phyloP scores from a whole-genome alignment of 2,329 filamentous ascomycete genomes.

The Sporothrix curviconia region DNA sequence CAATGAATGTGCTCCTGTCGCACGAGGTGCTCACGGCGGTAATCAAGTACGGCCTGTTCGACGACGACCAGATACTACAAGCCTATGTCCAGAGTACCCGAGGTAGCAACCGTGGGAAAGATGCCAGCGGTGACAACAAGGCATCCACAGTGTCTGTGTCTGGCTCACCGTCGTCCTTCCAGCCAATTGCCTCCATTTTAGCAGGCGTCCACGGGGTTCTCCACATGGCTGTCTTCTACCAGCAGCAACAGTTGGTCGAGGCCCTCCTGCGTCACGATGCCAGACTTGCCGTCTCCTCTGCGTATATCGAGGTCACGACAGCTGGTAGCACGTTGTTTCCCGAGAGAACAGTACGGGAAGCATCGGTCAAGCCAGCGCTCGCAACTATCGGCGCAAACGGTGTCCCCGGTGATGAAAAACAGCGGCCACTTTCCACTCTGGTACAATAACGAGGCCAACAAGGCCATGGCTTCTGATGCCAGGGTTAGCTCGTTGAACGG shows the following conservation, averaged over 20 bases:
- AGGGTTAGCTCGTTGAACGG: too few species aligned
- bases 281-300: background rate
- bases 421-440: conserved; percentile 7
- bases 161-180: background rate
- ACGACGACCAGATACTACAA: background rate
- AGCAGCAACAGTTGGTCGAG: conserved; percentile 7
- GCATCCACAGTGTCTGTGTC: background rate
- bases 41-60: background rate
- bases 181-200: background rate
- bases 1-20: background rate
- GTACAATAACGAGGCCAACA: conserved; percentile 9
- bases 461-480: background rate
- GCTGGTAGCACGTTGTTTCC: background rate
- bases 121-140: background rate
- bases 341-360: background rate
- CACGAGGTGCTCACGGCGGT: background rate
- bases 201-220: background rate
- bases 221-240: conserved; percentile 8
- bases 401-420: background rate
- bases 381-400: background rate
- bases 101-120: too few species aligned
- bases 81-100: too few species aligned
- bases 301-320: background rate
- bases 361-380: background rate
- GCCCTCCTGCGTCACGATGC: background rate